Evolutionary conservation across 2,329 filamentous ascomycete genomes (phyloP), one percentile per base, ranked within the genome.

Genomic region (Nemania serpens): DNA sequence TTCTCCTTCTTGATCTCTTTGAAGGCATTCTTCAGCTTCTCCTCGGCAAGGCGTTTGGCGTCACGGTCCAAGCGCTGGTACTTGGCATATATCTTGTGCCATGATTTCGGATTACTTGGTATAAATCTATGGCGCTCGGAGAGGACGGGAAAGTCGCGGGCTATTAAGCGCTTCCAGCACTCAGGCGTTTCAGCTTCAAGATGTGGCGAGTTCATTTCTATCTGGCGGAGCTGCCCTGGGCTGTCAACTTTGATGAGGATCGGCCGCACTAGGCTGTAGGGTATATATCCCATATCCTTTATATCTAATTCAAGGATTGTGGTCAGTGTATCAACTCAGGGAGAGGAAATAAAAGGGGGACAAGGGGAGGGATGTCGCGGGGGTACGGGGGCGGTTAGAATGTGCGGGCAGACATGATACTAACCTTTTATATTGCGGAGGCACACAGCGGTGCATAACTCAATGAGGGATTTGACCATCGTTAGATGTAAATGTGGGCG

Each of bases 111-210:
- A 64, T 91, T 83, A 57, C 82, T 81, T 0, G 91, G 90, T 22
- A 85, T 79, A 67, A 88, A 84, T 25, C 85, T 84, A 71, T 89
- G 86, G 47, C 79, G 77, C 43, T 87, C 80, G 65, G 77, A 76
- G 74, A 87, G 88, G 58, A 85, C 78, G 1, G 87, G 87, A 63
- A 97, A 91, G 69, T 97, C 88, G 49, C 87, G 85, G 53, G 85
- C 84, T 74, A 98, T 95, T 70, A 97, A 84, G 29, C 85, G 83
- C 43, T 86, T 77, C 94, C 94, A 97, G 63, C 94, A 79, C 68
- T 93, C 89, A 18, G 79, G 82, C 41, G 88, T 88, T 58, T 90
- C 81, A 39, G 86, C 86, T 62, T 84, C 81, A 53, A 97, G 82
- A 65, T 96, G 91, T 0, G 92, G 91, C 5, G 88, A 93, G 71